Evolutionary conservation across 2,329 filamentous ascomycete species (phyloP).

Genomic region (Trichothecium roseum): DNA sequence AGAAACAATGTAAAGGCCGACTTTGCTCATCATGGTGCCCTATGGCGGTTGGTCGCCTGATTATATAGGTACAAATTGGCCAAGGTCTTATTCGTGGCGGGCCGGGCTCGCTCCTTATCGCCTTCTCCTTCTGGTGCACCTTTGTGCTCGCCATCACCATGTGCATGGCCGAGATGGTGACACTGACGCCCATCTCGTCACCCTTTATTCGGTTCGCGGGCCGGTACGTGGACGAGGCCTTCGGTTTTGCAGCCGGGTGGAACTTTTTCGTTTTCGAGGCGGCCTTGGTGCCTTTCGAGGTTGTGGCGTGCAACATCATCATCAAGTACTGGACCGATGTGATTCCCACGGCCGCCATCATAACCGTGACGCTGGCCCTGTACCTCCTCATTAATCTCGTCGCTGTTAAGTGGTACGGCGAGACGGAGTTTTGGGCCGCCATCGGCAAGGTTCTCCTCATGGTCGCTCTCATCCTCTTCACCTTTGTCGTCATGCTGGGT

Average conservation of each 20-base stretch:
- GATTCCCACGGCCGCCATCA: constrained; percentile 49
- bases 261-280: constrained; percentile 67
- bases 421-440: constrained; percentile 67
- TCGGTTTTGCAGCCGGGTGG: constrained; percentile 63
- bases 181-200: constrained; percentile 65
- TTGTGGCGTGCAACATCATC: constrained; percentile 54
- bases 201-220: constrained; percentile 72
- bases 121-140: constrained; percentile 50
- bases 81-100: constrained; percentile 47
- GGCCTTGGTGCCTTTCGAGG: constrained; percentile 55
- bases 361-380: constrained; percentile 38
- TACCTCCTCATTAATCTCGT: constrained; percentile 56
- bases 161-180: constrained; percentile 66
- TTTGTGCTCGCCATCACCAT: constrained; percentile 51
- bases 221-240: constrained; percentile 64
- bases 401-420: constrained; percentile 64
- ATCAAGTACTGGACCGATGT: constrained; percentile 53
- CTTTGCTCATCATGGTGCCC: background rate
- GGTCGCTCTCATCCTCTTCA: constrained; percentile 62
- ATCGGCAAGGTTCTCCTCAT: constrained; percentile 64
- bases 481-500: constrained; percentile 74
- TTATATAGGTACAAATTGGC: constrained; percentile 43
- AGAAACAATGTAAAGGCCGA: background rate
- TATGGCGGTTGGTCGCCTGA: constrained; percentile 4
- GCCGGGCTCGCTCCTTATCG: constrained; percentile 46